Evolutionary conservation across 768 basidiomycete genomes (phyloP).

Genomic region (Leccinum uliginosum): DNA sequence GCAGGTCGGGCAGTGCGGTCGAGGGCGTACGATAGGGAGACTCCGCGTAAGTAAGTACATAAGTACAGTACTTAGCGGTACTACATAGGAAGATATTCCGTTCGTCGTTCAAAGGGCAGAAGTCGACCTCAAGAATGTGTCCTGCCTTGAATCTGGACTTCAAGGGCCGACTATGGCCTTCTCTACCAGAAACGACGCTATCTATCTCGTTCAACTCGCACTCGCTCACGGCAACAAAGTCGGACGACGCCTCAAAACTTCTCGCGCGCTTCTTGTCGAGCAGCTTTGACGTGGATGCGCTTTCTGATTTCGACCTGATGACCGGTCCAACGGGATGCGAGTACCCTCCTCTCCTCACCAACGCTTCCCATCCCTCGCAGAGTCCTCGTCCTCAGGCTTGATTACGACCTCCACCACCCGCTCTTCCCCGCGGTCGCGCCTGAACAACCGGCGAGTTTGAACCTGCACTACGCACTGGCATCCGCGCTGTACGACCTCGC

Average conservation of each 20-base stretch:
- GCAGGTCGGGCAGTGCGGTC: slow-evolving; percentile 46
- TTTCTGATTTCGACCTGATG: slow-evolving; percentile 4
- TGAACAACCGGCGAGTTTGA: not conserved
- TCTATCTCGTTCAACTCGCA: slow-evolving; percentile 10
- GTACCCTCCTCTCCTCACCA: slow-evolving; percentile 11
- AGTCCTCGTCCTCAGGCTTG: slow-evolving; percentile 50
- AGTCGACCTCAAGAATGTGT: slow-evolving; percentile 13
- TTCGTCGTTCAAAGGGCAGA: slow-evolving; percentile 1
- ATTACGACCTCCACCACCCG: slow-evolving; percentile 49
- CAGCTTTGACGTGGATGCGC: not conserved
- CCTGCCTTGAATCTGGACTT: slow-evolving; percentile 20
- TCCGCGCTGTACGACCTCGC: slow-evolving; percentile 40
- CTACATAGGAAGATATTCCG: not conserved
- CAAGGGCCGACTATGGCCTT: slow-evolving; percentile 10
- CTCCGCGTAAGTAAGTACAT: too few species aligned
- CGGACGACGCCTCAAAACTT: slow-evolving; percentile 8
- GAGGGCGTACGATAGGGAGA: slow-evolving; percentile 23
- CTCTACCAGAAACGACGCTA: slow-evolving; percentile 2
- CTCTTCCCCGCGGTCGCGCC: slow-evolving; percentile 29
- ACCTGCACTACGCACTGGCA: slow-evolving; percentile 47
- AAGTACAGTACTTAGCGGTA: too few species aligned
- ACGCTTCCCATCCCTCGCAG: slow-evolving; percentile 18
- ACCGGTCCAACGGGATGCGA: slow-evolving; percentile 9
- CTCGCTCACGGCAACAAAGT: not conserved
- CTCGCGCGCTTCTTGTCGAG: slow-evolving; percentile 17